Conservation (phyloP, 148 eudicot species). For the Fagopyrum homotropicum region DNA sequence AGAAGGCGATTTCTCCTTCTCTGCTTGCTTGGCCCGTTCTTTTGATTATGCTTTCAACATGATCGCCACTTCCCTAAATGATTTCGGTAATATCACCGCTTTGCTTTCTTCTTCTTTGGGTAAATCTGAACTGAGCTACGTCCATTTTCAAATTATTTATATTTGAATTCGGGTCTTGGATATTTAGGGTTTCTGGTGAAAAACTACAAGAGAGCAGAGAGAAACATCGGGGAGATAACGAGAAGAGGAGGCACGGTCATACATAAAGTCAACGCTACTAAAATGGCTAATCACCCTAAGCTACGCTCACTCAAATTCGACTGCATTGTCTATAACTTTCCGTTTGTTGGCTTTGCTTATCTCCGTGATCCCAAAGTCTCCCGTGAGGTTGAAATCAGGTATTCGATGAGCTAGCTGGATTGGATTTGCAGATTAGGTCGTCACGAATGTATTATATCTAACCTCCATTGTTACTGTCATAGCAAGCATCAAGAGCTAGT, state of each 20-base stretch:
- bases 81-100: not conserved
- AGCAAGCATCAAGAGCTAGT: too few relatives aligned
- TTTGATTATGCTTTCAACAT: slow-evolving; percentile 21
- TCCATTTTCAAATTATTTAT: too few relatives aligned
- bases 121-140: too few relatives aligned
- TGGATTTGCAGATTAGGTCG: too few relatives aligned
- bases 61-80: slow-evolving; percentile 19
- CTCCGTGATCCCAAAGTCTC: too few relatives aligned
- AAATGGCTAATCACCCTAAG: not conserved
- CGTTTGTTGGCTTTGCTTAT: not conserved
- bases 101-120: too few relatives aligned
- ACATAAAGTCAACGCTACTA: not conserved
- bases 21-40: slow-evolving; percentile 19
- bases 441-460: too few relatives aligned
- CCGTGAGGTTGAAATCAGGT: too few relatives aligned
- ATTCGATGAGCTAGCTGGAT: too few relatives aligned
- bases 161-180: too few relatives aligned
- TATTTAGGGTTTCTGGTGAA: not conserved
- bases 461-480: too few relatives aligned
- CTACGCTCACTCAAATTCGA: not conserved
- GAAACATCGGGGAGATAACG: not conserved
- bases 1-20: slow-evolving; percentile 25
- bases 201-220: not conserved
- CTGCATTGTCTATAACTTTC: slow-evolving; percentile 14
- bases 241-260: not conserved